A percentile compares a stretch with the other conserved stretches of the same genome.
Conservation (phyloP, 768 basidiomycete species). For the Russula sp. region DNA sequence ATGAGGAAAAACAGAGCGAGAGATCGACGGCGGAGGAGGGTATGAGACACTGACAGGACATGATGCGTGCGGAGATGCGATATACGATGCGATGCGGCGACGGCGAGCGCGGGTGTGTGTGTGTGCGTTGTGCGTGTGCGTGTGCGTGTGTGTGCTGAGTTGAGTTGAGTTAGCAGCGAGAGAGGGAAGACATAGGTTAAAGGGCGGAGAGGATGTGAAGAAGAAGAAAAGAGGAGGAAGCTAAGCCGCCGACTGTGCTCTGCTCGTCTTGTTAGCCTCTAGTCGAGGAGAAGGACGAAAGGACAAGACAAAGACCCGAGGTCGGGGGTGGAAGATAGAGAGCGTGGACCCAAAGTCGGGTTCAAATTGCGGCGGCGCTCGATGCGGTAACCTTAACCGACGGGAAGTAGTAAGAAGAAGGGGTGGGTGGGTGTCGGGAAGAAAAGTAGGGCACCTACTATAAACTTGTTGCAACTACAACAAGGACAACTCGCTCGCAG, state of each 20-base stretch:
- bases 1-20: constrained; percentile 3
- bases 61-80: constrained; percentile 23
- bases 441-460: no score
- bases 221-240: neutral
- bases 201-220: constrained; percentile 2
- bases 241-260: constrained; percentile 8
- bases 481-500: no score
- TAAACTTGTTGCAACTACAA: no score
- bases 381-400: constrained; percentile 16
- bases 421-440: no score
- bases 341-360: constrained; percentile 2
- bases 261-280: neutral
- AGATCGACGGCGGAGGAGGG: constrained; percentile 27
- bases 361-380: constrained; percentile 24
- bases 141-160: neutral
- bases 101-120: neutral
- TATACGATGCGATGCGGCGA: neutral
- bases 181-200: constrained; percentile 24
- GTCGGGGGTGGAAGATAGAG: neutral
- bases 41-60: constrained; percentile 31
- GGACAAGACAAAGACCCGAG: neutral
- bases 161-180: constrained; percentile 18
- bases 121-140: constrained; percentile 6
- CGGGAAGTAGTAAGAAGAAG: no score
- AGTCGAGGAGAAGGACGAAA: no score